phyloP scores from a whole-genome alignment of 2,329 filamentous ascomycete species.

The Fusarium sp. region DNA sequence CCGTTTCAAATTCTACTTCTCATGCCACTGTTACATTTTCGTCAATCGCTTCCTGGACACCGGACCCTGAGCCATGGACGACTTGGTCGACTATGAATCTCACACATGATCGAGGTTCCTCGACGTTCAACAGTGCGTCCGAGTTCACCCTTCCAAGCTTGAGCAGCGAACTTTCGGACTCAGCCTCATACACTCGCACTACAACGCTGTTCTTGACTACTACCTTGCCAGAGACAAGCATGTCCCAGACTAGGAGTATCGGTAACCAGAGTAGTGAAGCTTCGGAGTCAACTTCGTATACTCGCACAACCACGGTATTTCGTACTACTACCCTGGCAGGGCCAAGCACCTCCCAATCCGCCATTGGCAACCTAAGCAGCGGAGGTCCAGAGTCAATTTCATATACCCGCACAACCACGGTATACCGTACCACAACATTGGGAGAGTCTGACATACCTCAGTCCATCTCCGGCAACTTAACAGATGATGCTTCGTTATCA shows the following conservation, averaged over 20 bases:
- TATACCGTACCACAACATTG: constrained; percentile 14
- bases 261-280: constrained; percentile 35
- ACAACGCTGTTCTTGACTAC: constrained; percentile 19
- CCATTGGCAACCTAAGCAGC: constrained; percentile 32
- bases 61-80: constrained; percentile 26
- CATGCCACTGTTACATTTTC: constrained; percentile 9
- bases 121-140: constrained; percentile 7
- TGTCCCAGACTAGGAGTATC: constrained; percentile 10
- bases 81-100: constrained; percentile 32
- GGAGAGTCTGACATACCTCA: background rate
- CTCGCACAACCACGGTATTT: constrained; percentile 21
- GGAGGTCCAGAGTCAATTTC: constrained; percentile 13
- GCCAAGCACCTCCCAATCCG: constrained; percentile 24
- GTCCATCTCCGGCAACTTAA: constrained; percentile 1
- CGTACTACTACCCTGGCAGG: constrained; percentile 7
- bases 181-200: constrained; percentile 19
- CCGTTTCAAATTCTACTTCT: constrained; percentile 38
- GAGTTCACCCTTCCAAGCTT: constrained; percentile 32
- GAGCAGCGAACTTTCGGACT: constrained; percentile 15
- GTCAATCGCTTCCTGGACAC: constrained; percentile 16
- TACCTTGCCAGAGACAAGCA: constrained; percentile 15
- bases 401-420: constrained; percentile 16
- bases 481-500: background rate
- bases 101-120: constrained; percentile 8
- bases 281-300: constrained; percentile 18